Percentiles rank a stretch among this genome's conserved stretches.
Evolutionary conservation across 2,329 filamentous ascomycete species (phyloP).

Genomic region (Pestalotiopsis sp.): DNA sequence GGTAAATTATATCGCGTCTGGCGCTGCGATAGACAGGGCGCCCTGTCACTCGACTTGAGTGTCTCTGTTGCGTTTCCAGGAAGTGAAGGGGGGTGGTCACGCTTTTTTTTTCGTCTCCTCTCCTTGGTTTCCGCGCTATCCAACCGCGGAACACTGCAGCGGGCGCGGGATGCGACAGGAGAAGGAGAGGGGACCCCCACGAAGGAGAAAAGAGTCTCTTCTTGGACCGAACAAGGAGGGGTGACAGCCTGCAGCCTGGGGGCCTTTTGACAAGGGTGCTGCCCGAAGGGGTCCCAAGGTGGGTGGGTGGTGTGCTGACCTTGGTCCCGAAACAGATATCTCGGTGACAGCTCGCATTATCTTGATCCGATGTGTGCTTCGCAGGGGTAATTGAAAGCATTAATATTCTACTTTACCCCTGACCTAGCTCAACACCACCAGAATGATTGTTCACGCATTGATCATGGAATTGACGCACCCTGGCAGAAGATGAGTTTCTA

Average conservation of each 20-base stretch:
- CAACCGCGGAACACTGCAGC: not conserved
- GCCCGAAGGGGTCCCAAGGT: not conserved
- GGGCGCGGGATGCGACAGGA: conserved; percentile 6
- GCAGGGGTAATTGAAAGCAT: not conserved
- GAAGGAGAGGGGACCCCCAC: conserved; percentile 3
- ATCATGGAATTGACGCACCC: not conserved
- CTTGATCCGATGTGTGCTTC: not conserved
- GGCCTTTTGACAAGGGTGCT: not conserved
- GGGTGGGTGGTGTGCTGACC: conserved; percentile 6
- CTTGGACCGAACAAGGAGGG: not conserved
- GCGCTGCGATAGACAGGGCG: not conserved
- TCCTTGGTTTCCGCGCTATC: not conserved
- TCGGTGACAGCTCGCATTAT: conserved; percentile 6
- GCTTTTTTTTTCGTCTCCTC: too few species aligned
- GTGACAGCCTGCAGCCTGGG: not conserved
- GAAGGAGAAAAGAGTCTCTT: not conserved
- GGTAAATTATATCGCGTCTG: not conserved
- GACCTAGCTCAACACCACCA: not conserved
- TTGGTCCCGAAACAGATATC: conserved; percentile 8
- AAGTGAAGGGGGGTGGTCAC: not conserved
- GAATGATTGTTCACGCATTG: not conserved
- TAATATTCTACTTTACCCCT: not conserved
- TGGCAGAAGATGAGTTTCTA: not conserved
- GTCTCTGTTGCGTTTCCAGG: not conserved
- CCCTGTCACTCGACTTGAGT: not conserved